A percentile compares a stretch with the other conserved stretches of the same genome.
Evolutionary conservation across 495 filamentous ascomycete species (phyloP).

Genomic region (Xylaria telfairii): DNA sequence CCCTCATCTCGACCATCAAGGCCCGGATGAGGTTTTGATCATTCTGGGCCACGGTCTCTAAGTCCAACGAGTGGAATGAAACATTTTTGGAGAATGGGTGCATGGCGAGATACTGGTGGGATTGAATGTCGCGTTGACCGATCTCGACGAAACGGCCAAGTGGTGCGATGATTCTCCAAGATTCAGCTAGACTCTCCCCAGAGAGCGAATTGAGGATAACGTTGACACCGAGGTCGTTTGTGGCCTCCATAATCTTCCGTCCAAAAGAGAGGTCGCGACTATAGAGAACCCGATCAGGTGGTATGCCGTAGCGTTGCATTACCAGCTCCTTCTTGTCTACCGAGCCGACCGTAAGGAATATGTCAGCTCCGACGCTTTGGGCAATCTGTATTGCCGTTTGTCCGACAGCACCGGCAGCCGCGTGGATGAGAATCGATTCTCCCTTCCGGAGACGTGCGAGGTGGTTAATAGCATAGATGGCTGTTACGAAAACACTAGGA

Average conservation of each 20-base stretch:
- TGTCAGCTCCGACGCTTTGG: conserved; percentile 58
- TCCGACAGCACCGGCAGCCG: too few species aligned
- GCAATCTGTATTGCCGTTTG: too few species aligned
- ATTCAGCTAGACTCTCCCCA: conserved; percentile 42
- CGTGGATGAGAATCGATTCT: too few species aligned
- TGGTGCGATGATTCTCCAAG: conserved; percentile 52
- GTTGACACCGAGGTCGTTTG: conserved; percentile 52
- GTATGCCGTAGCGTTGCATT: conserved; percentile 50
- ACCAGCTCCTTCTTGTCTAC: conserved; percentile 56
- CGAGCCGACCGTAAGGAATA: conserved; percentile 60
- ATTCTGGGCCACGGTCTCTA: conserved; percentile 35
- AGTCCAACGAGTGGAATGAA: conserved; percentile 50
- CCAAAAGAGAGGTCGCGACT: conserved; percentile 46
- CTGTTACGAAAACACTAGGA: conserved; percentile 39
- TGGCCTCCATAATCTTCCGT: conserved; percentile 46
- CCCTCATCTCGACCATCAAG: conserved; percentile 36
- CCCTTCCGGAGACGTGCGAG: conserved; percentile 36
- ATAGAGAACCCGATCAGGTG: conserved; percentile 58
- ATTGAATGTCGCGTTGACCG: conserved; percentile 41
- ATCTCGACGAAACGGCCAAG: conserved; percentile 52
- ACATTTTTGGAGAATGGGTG: conserved; percentile 45
- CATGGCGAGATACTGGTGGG: conserved; percentile 40
- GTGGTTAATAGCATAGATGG: conserved; percentile 35
- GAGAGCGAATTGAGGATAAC: conserved; percentile 59
- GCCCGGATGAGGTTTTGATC: conserved; percentile 2